Base-by-base conservation (phyloP, 805 yeast species). In the Yamadazyma sp. region DNA sequence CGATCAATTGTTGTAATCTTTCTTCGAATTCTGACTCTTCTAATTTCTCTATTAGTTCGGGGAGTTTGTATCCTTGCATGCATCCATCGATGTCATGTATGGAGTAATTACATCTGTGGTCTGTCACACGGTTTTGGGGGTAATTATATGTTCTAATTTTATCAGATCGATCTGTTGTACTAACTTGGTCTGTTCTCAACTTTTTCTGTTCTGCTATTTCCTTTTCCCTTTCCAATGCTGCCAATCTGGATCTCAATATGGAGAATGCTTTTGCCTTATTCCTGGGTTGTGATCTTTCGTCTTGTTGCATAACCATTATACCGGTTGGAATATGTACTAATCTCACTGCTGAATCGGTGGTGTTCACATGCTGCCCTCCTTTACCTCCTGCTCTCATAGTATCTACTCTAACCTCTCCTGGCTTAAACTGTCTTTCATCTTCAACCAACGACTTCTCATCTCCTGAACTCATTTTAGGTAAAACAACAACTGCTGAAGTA, bases 321-420 rank as follows among this genome's bases (percentile, higher is more conserved):
- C 97, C 97, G 0, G 96, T 80, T 4, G 98, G 97, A 11, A 84
- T 67, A 62, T 93, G 98, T 1, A 91, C 87, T 18, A 93, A 64
- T 49, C 98, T 72, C 10, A 93, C 98, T 0, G 98, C 98, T 1
- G 96, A 87, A 54, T 91, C 98, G 0, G 98, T 93, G 10, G 96
- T 91, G 55, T 91, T 91, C 23, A 91, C 98, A 54, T 91, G 98
- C 64, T 91, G 98, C 0, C 98, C 98, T 38, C 98, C 98, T 44
- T 93, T 83, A 3, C 98, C 98, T 37, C 95, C 80, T 1, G 98
- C 86, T 47, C 98, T 72, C 96, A 91, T 93, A n/a, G 93, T 88
- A 55, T 93, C 98, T 4, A 93, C 79, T 38, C 96, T 73, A 15
- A 93, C 79, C 50, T 93, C 98, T 2, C 85, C 95, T 0, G 89